Evolutionary conservation across 1,284 basidiomycete genomes (phyloP).

Genomic region (Melampsora larici-populina): DNA sequence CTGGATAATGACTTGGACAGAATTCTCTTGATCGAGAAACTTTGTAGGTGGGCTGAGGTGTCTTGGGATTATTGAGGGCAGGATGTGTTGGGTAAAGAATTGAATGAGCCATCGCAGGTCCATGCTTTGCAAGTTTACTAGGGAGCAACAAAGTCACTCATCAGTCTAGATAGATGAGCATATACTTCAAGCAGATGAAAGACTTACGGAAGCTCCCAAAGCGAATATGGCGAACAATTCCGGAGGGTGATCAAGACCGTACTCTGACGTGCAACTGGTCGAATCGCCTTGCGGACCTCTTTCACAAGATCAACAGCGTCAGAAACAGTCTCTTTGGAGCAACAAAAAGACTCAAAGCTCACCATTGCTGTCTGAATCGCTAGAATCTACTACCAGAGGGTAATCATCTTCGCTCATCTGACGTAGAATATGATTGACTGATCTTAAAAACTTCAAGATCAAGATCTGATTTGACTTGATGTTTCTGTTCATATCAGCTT

Average conservation of each 20-base stretch:
- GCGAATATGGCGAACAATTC: slow-evolving; percentile 68
- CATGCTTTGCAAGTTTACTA: slow-evolving; percentile 65
- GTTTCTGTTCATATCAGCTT: slow-evolving; percentile 90
- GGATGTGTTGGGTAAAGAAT: slow-evolving; percentile 50
- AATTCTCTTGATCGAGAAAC: slow-evolving; percentile 81
- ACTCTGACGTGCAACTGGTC: slow-evolving; percentile 1
- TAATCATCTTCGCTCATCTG: background rate
- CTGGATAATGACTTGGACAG: slow-evolving; percentile 53
- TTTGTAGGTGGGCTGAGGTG: slow-evolving; percentile 65
- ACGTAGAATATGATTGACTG: slow-evolving; percentile 65
- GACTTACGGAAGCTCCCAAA: slow-evolving; percentile 63
- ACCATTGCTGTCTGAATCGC: background rate
- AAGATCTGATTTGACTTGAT: slow-evolving; percentile 84
- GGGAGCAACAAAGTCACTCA: slow-evolving; percentile 42
- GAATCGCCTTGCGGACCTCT: background rate
- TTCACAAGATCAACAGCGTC: background rate
- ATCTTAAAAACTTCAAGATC: slow-evolving; percentile 78
- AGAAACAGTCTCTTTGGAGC: background rate
- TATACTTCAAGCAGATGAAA: slow-evolving; percentile 47
- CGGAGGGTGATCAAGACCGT: slow-evolving; percentile 38
- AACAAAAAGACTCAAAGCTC: background rate
- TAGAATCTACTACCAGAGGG: background rate
- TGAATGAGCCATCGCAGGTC: slow-evolving; percentile 59
- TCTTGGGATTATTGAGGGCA: slow-evolving; percentile 46
- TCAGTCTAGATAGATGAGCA: slow-evolving; percentile 47